Evolutionary conservation across 2,329 filamentous ascomycete genomes (phyloP).

Genomic region (Xylariaceae sp.): DNA sequence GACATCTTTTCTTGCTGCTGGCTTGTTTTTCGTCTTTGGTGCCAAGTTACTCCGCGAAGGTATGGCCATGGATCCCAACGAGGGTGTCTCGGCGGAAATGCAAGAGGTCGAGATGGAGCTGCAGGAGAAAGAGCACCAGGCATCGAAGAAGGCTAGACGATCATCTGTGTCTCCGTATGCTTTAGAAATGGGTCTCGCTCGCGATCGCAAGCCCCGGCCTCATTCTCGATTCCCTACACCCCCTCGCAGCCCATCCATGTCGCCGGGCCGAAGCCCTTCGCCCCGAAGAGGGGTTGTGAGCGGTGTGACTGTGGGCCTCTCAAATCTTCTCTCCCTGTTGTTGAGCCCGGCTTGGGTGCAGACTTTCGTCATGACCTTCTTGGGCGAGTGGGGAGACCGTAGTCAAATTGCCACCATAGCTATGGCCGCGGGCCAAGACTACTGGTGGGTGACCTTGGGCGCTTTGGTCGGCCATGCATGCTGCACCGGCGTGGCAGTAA

Average conservation of each 20-base stretch:
- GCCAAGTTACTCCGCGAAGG: conserved; percentile 85
- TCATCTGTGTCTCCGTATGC: conserved; percentile 76
- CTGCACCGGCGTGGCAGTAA: conserved; percentile 89
- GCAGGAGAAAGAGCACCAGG: conserved; percentile 87
- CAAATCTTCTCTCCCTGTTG: conserved; percentile 86
- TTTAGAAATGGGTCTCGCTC: conserved; percentile 79
- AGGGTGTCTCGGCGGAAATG: conserved; percentile 96
- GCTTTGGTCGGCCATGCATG: conserved; percentile 85
- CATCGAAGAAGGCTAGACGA: conserved; percentile 69
- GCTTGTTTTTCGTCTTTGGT: conserved; percentile 88
- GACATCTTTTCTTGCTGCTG: conserved; percentile 85
- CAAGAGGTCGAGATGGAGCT: conserved; percentile 94
- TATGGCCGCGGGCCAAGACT: conserved; percentile 97
- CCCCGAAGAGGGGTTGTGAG: conserved; percentile 48
- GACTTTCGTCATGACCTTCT: conserved; percentile 98
- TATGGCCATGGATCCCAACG: conserved; percentile 84
- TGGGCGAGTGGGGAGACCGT: conserved; percentile 97
- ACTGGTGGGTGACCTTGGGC: conserved; percentile 97
- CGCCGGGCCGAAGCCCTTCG: conserved; percentile 67
- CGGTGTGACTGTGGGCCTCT: conserved; percentile 61
- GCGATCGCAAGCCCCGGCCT: conserved; percentile 71
- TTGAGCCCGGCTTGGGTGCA: conserved; percentile 98
- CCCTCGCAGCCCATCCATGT: conserved; percentile 80
- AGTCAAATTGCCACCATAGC: conserved; percentile 98
- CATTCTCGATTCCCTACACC: conserved; percentile 81